Evolutionary conservation across 176 grass and related monocot species (phyloP).

Genomic region (Poa annua): DNA sequence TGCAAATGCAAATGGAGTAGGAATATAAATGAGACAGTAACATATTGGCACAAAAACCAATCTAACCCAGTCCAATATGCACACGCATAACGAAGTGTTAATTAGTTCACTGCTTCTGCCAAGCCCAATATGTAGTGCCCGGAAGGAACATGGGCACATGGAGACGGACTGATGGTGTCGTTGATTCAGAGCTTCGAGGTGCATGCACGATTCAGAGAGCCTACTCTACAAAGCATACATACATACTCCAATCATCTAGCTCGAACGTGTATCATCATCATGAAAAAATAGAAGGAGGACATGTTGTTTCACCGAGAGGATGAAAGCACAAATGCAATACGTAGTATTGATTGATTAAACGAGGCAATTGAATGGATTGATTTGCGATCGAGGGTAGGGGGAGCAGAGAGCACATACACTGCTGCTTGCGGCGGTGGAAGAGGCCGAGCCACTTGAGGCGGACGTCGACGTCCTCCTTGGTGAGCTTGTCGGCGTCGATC

Average conservation of each 20-base stretch:
- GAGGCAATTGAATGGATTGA: not conserved
- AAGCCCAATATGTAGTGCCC: not conserved
- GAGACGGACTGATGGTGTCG: not conserved
- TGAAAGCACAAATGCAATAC: not conserved
- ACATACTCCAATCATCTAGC: not conserved
- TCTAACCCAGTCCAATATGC: not conserved
- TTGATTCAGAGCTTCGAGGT: not conserved
- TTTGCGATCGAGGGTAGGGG: not conserved
- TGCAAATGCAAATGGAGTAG: not conserved
- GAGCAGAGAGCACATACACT: constrained; percentile 50
- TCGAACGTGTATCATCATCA: not conserved
- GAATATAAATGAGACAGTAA: not conserved
- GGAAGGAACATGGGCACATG: not conserved
- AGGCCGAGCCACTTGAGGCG: constrained; percentile 97
- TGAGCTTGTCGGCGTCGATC: constrained; percentile 68
- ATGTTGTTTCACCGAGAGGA: not conserved
- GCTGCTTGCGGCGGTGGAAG: constrained; percentile 97
- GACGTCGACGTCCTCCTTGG: constrained; percentile 88
- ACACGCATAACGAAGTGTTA: not conserved
- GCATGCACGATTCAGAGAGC: not conserved
- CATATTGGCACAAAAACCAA: not conserved
- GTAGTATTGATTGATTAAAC: not conserved
- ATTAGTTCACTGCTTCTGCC: not conserved
- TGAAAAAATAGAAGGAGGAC: not conserved
- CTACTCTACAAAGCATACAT: not conserved